These are phyloP conservation scores for Boletus sp. DNA, from an alignment of 768 basidiomycete genomes.

Conservation along the genomic window DNA sequence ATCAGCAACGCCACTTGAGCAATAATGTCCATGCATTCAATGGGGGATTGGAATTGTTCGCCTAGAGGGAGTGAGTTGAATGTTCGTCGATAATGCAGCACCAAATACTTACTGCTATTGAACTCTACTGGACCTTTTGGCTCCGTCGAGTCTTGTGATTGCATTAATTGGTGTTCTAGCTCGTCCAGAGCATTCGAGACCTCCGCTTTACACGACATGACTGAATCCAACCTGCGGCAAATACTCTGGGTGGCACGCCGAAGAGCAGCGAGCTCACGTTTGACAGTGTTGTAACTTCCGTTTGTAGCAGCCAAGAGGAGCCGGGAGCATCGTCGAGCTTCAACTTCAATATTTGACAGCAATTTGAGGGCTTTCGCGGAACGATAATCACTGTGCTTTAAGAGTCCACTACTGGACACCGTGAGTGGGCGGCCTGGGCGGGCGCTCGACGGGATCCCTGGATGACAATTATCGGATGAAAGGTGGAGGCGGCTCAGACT, in stretches of 20 bases:
- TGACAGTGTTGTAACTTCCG: neutral
- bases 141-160: neutral
- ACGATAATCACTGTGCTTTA: neutral
- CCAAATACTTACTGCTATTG: neutral
- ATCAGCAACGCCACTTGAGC: constrained; percentile 1
- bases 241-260: neutral
- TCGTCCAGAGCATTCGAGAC: neutral
- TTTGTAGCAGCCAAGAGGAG: neutral
- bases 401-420: too few relatives aligned
- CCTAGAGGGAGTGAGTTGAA: too few relatives aligned
- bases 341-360: neutral
- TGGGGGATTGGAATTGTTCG: neutral
- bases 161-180: neutral
- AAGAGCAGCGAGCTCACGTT: neutral
- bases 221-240: neutral
- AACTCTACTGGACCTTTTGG: neutral
- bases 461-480: too few relatives aligned
- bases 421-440: too few relatives aligned
- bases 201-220: neutral
- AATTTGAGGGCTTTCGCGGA: neutral
- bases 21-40: constrained; percentile 2
- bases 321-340: neutral
- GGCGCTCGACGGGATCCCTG: too few relatives aligned
- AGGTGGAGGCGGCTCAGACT: too few relatives aligned
- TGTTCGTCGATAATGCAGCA: too few relatives aligned